Conservation (phyloP, 2,329 filamentous ascomycete genomes). For the Penicillium sp. region DNA sequence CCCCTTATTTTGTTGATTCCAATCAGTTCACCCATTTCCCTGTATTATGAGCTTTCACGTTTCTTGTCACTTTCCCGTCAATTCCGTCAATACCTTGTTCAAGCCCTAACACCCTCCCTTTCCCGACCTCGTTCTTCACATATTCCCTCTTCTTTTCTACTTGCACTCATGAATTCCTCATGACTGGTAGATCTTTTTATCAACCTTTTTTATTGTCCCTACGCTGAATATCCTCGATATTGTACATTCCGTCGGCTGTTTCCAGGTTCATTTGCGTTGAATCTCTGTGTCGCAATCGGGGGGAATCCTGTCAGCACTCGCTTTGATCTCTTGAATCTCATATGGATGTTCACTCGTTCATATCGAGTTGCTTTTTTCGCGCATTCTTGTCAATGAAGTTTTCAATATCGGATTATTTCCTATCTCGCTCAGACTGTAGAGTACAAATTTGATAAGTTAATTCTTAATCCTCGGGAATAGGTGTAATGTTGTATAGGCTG, state of each 20-base stretch:
- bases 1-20: constrained; percentile 3
- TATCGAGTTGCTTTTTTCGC: not conserved
- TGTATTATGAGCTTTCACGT: constrained; percentile 23
- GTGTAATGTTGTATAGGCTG: too few species aligned
- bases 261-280: constrained; percentile 12
- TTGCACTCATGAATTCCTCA: constrained; percentile 13
- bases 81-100: constrained; percentile 22
- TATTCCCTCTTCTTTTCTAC: constrained; percentile 4
- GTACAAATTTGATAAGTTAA: not conserved
- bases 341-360: not conserved
- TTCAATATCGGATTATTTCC: not conserved
- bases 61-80: constrained; percentile 8
- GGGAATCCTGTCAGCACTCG: not conserved
- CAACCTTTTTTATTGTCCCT: not conserved
- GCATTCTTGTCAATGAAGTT: not conserved
- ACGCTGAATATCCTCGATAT: constrained; percentile 5
- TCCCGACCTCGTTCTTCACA: constrained; percentile 8
- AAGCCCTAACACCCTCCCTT: constrained; percentile 1
- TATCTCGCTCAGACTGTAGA: not conserved
- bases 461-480: too few species aligned
- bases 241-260: constrained; percentile 20
- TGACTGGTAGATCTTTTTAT: constrained; percentile 18
- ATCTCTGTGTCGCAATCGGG: not conserved
- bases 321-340: not conserved
- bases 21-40: constrained; percentile 7